phyloP scores from a whole-genome alignment of 495 filamentous ascomycete genomes.

The Umbilicaria muhlenbergii region DNA sequence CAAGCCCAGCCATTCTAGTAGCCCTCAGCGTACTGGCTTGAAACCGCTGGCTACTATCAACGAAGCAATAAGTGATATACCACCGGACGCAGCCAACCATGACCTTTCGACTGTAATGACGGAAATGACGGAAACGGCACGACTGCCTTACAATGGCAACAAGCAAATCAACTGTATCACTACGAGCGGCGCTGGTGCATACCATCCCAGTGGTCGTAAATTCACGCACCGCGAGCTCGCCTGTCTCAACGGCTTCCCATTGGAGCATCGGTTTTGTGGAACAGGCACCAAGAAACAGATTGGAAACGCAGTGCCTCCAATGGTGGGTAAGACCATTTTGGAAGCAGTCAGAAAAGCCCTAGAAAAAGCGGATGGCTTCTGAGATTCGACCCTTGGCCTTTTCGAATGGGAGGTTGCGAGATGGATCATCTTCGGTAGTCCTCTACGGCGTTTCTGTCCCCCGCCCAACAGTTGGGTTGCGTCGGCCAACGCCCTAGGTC shows the following conservation, averaged over 20 bases:
- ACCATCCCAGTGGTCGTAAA: conserved; percentile 52
- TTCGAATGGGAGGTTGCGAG: too few species aligned
- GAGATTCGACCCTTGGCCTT: background rate
- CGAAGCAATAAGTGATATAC: conserved; percentile 30
- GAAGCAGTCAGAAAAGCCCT: conserved; percentile 39
- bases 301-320: conserved; percentile 74
- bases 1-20: conserved; percentile 42
- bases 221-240: conserved; percentile 66
- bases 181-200: conserved; percentile 48
- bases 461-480: too few species aligned
- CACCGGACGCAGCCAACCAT: conserved; percentile 25
- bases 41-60: conserved; percentile 28
- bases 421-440: too few species aligned
- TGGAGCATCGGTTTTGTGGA: conserved; percentile 39
- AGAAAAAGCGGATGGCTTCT: conserved; percentile 34
- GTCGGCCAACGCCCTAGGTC: too few species aligned
- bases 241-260: conserved; percentile 59
- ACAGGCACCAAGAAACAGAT: conserved; percentile 48
- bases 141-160: conserved; percentile 27
- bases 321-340: conserved; percentile 43
- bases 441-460: too few species aligned
- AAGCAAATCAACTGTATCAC: conserved; percentile 49
- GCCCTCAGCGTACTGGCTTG: conserved; percentile 15
- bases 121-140: background rate
- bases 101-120: conserved; percentile 22